These are phyloP conservation scores for Adansonia madagascariensis DNA, from an alignment of 441 rosid species.

Conservation along the genomic window DNA sequence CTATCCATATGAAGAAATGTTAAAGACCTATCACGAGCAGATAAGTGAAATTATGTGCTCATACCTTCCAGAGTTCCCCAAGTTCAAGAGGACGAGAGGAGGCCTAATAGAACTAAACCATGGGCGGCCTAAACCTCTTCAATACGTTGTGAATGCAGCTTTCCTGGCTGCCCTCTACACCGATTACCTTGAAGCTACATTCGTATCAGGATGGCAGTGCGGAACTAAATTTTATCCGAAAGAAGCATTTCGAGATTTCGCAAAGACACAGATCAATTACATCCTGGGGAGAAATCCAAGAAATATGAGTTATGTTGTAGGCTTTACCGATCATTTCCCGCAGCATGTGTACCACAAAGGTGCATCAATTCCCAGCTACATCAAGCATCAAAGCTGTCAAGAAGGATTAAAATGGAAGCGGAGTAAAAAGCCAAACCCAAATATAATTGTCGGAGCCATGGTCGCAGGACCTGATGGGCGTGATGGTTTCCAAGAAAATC, in stretches of 20 bases:
- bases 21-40: constrained; percentile 77
- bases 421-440: constrained; percentile 67
- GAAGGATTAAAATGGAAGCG: constrained; percentile 91
- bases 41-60: constrained; percentile 77
- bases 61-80: constrained; percentile 61
- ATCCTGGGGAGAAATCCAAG: constrained; percentile 87
- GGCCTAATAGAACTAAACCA: constrained; percentile 81
- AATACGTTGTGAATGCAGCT: constrained; percentile 81
- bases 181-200: constrained; percentile 86
- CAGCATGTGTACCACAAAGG: constrained; percentile 83
- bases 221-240: constrained; percentile 74
- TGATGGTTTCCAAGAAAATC: constrained; percentile 81
- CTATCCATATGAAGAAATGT: constrained; percentile 83
- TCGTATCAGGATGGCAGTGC: constrained; percentile 83
- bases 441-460: constrained; percentile 84
- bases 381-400: constrained; percentile 66
- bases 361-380: constrained; percentile 84
- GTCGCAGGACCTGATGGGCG: constrained; percentile 89
- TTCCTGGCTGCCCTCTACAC: constrained; percentile 66
- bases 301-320: constrained; percentile 86
- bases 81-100: constrained; percentile 69
- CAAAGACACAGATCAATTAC: constrained; percentile 79
- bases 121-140: constrained; percentile 85
- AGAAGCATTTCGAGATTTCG: constrained; percentile 68
- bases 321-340: constrained; percentile 74